Percentiles rank a stretch among this genome's conserved stretches.
Evolutionary conservation across 2,329 filamentous ascomycete genomes (phyloP).

Genomic region (Orbilia brochopaga): DNA sequence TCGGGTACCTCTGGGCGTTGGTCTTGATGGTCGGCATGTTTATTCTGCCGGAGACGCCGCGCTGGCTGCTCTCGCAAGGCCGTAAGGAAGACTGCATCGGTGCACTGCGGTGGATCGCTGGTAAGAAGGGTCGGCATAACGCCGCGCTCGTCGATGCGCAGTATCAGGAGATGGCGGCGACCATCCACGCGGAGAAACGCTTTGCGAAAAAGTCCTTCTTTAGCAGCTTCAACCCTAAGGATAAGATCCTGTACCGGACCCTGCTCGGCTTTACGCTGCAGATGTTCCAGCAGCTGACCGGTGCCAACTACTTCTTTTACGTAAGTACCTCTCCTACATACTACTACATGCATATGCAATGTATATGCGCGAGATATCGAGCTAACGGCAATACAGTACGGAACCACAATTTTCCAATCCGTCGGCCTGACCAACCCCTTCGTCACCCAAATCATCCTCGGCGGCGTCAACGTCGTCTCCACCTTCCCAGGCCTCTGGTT

Average conservation of each 20-base stretch:
- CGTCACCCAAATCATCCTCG: conserved; percentile 71
- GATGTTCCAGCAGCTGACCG: conserved; percentile 71
- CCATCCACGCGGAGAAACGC: conserved; percentile 62
- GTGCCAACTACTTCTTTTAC: conserved; percentile 57
- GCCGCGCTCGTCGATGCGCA: conserved; percentile 56
- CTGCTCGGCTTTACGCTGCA: conserved; percentile 69
- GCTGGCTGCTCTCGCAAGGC: conserved; percentile 57
- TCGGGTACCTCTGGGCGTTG: conserved; percentile 66
- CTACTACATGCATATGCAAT: not conserved
- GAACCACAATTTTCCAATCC: conserved; percentile 70
- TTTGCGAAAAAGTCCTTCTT: conserved; percentile 67
- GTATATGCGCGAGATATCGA: conserved; percentile 15
- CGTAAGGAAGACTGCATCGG: conserved; percentile 51
- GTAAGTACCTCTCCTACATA: conserved; percentile 20
- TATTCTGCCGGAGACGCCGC: conserved; percentile 65
- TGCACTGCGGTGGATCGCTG: conserved; percentile 53
- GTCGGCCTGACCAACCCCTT: conserved; percentile 72
- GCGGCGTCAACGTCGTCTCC: conserved; percentile 70
- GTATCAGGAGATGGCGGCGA: conserved; percentile 63
- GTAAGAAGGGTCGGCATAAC: conserved; percentile 52
- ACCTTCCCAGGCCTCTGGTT: conserved; percentile 73
- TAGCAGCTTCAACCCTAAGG: conserved; percentile 70
- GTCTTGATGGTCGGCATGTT: conserved; percentile 63
- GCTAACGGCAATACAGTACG: conserved; percentile 63
- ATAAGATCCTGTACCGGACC: conserved; percentile 69